Evolutionary conservation across 768 basidiomycete species (phyloP).

Genomic region (Phanerodontia chrysosporium): DNA sequence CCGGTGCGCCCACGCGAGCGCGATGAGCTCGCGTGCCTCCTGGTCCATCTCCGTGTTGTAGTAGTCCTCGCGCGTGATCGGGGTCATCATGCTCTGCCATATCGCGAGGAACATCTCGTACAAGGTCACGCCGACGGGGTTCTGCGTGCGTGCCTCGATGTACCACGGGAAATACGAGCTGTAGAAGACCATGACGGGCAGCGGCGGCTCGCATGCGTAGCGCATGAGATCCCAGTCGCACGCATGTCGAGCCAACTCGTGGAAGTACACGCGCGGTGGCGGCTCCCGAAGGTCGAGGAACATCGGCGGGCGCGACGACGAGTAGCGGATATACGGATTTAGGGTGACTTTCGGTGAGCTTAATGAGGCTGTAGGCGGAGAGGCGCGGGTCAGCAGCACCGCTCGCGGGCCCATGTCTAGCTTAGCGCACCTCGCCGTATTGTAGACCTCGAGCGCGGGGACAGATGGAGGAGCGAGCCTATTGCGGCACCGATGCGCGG

Average conservation of each 20-base stretch:
- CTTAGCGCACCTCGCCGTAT: slow-evolving; percentile 4
- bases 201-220: slow-evolving; percentile 48
- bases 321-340: slow-evolving; percentile 25
- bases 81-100: slow-evolving; percentile 36
- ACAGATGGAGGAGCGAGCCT: slow-evolving; percentile 16
- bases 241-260: slow-evolving; percentile 37
- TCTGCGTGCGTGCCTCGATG: slow-evolving; percentile 46
- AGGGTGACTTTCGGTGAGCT: slow-evolving; percentile 19
- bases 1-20: slow-evolving; percentile 41
- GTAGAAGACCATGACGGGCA: slow-evolving; percentile 48
- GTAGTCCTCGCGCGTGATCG: slow-evolving; percentile 50
- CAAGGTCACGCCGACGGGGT: slow-evolving; percentile 54
- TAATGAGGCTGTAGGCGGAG: slow-evolving; percentile 4
- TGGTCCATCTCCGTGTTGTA: slow-evolving; percentile 53
- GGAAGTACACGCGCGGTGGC: slow-evolving; percentile 39
- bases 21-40: slow-evolving; percentile 40
- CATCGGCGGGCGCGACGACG: slow-evolving; percentile 32
- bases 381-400: not conserved
- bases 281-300: slow-evolving; percentile 47
- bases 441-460: slow-evolving; percentile 5
- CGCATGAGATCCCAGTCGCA: slow-evolving; percentile 50
- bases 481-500: slow-evolving; percentile 13
- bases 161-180: slow-evolving; percentile 63
- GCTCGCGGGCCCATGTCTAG: not conserved
- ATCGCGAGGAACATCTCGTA: slow-evolving; percentile 50